A percentile compares a stretch with the other conserved stretches of the same genome.
phyloP scores from a whole-genome alignment of 2,329 filamentous ascomycete species.

The Neofusicoccum sp. region DNA sequence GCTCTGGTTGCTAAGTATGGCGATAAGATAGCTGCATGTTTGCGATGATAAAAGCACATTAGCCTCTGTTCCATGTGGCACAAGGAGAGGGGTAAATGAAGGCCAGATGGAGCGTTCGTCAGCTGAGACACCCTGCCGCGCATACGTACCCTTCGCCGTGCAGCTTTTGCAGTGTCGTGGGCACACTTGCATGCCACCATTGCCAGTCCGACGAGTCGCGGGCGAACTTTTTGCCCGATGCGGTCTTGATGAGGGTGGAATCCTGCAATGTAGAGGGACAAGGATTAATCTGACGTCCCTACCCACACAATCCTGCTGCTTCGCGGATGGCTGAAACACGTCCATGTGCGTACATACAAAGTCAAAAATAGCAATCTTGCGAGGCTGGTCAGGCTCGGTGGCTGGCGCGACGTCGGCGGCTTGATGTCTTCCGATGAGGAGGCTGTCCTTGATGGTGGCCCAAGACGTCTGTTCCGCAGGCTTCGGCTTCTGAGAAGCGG shows the following conservation, averaged over 20 bases:
- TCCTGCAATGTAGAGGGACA: constrained; percentile 54
- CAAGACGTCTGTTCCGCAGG: constrained; percentile 73
- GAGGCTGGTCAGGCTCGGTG: constrained; percentile 20
- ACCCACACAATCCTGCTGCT: background rate
- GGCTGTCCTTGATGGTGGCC: constrained; percentile 63
- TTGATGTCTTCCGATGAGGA: constrained; percentile 73
- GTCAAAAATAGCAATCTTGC: constrained; percentile 39
- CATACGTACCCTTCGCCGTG: constrained; percentile 63
- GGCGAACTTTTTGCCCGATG: constrained; percentile 77
- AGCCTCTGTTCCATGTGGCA: constrained; percentile 10
- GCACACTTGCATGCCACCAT: constrained; percentile 82
- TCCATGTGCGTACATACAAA: constrained; percentile 30
- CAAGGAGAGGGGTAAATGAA: constrained; percentile 18
- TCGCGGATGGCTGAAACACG: constrained; percentile 14
- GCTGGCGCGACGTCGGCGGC: constrained; percentile 32
- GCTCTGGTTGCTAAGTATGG: constrained; percentile 86
- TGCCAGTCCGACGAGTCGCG: constrained; percentile 78
- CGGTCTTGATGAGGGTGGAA: constrained; percentile 78
- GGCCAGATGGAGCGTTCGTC: constrained; percentile 13
- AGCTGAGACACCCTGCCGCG: constrained; percentile 16
- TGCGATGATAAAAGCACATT: constrained; percentile 3
- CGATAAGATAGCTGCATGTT: constrained; percentile 63
- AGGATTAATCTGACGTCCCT: constrained; percentile 6
- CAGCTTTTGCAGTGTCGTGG: constrained; percentile 63
- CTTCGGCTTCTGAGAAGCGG: constrained; percentile 83